phyloP scores from a whole-genome alignment of 352 stramenopile genomes.

The Nothophytophthora sp. region DNA sequence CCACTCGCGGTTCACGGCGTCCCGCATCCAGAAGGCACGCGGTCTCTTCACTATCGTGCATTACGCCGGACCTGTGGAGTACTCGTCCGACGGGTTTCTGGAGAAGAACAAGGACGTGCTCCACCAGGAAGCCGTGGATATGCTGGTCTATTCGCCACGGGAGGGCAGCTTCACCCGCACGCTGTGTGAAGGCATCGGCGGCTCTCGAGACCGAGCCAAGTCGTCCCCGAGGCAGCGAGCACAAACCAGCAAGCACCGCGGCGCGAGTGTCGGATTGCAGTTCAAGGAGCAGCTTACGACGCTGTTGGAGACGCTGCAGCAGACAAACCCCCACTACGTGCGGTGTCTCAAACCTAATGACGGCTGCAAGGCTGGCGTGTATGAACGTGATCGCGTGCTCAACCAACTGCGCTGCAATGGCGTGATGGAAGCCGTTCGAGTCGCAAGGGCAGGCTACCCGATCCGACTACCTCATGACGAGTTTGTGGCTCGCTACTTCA shows the following conservation, averaged over 20 bases:
- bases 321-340: slow-evolving; percentile 87
- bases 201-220: slow-evolving; percentile 37
- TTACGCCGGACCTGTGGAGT: slow-evolving; percentile 84
- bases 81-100: slow-evolving; percentile 71
- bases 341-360: slow-evolving; percentile 92
- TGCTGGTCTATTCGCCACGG: slow-evolving; percentile 70
- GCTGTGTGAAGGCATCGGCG: slow-evolving; percentile 66
- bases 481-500: slow-evolving; percentile 80
- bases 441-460: slow-evolving; percentile 83
- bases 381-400: slow-evolving; percentile 68
- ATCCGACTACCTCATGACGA: slow-evolving; percentile 76
- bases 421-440: slow-evolving; percentile 86
- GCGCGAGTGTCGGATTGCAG: slow-evolving; percentile 78
- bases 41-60: slow-evolving; percentile 80
- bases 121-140: slow-evolving; percentile 80
- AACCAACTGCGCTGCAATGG: slow-evolving; percentile 88
- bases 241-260: slow-evolving; percentile 64
- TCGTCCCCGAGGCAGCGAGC: slow-evolving; percentile 59
- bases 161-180: slow-evolving; percentile 76
- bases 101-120: slow-evolving; percentile 90
- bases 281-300: slow-evolving; percentile 87
- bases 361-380: slow-evolving; percentile 50
- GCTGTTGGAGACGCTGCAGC: slow-evolving; percentile 68
- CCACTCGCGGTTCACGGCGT: slow-evolving; percentile 68
- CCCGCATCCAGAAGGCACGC: slow-evolving; percentile 74